These are phyloP conservation scores for Austroboletus eburneus DNA, from an alignment of 768 basidiomycete genomes.

Conservation along the genomic window DNA sequence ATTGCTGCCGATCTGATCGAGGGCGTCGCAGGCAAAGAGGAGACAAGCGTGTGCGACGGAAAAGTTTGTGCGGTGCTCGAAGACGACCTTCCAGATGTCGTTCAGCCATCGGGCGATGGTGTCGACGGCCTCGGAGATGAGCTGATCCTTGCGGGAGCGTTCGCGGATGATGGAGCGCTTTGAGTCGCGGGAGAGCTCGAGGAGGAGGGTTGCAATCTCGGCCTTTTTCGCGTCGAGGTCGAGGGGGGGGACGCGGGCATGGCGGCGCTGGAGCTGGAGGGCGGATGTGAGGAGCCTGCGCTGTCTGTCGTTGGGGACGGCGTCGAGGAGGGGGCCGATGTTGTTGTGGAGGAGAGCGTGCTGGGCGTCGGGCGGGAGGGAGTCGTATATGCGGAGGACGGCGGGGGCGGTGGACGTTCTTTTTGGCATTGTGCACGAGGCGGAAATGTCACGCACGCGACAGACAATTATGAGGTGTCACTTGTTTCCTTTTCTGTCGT, in stretches of 20 bases:
- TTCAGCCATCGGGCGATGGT: constrained; percentile 56
- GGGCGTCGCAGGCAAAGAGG: constrained; percentile 44
- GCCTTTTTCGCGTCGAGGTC: constrained; percentile 51
- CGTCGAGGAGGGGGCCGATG: constrained; percentile 46
- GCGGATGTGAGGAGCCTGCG: constrained; percentile 40
- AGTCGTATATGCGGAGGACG: constrained; percentile 44
- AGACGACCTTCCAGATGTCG: constrained; percentile 60
- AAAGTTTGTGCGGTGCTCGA: constrained; percentile 54
- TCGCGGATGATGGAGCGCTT: constrained; percentile 53
- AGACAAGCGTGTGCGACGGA: constrained; percentile 52
- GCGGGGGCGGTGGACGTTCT: constrained; percentile 32
- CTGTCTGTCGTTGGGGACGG: constrained; percentile 34
- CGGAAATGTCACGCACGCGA: too few species aligned
- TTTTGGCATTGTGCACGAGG: too few species aligned
- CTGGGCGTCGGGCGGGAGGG: constrained; percentile 52
- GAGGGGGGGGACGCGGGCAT: constrained; percentile 43
- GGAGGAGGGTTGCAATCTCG: constrained; percentile 50
- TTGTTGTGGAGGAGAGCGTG: constrained; percentile 46
- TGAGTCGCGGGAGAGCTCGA: constrained; percentile 49
- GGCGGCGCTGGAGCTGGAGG: constrained; percentile 35
- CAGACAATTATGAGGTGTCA: too few species aligned
- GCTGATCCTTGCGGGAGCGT: constrained; percentile 48
- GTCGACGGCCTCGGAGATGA: constrained; percentile 52
- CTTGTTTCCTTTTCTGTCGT: not conserved
- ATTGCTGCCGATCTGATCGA: constrained; percentile 40